Conservation (phyloP, 192 early-diverging fungal genomes). For the Coemansia sp. region DNA sequence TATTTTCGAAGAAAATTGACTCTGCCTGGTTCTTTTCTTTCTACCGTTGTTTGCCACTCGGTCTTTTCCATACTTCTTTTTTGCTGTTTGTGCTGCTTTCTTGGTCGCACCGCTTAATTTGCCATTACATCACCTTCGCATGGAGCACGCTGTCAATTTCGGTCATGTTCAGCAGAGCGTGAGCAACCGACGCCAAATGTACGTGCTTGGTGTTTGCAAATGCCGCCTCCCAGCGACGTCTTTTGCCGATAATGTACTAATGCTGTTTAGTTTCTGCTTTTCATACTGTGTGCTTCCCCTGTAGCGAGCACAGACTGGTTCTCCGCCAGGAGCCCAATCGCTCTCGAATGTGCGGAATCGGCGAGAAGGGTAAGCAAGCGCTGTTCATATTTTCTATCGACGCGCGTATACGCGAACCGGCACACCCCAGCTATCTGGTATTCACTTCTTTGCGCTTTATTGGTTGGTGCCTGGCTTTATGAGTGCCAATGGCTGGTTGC, state of each 20-base stretch:
- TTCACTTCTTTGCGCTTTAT: too few relatives aligned
- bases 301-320: conserved; percentile 60
- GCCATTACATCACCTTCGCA: conserved; percentile 12
- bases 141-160: conserved; percentile 45
- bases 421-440: too few relatives aligned
- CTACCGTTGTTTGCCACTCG: conserved; percentile 5
- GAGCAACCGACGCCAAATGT: conserved; percentile 54
- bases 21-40: conserved; percentile 25
- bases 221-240: neutral
- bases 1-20: neutral
- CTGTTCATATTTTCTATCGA: too few relatives aligned
- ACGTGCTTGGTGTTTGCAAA: conserved; percentile 16
- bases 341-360: conserved; percentile 89
- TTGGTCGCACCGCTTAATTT: neutral
- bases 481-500: neutral
- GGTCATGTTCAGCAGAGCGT: conserved; percentile 52
- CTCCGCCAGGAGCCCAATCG: conserved; percentile 87
- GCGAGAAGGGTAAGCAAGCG: conserved; percentile 77
- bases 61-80: conserved; percentile 6
- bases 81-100: conserved; percentile 14
- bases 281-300: neutral
- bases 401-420: too few relatives aligned
- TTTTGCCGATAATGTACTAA: neutral
- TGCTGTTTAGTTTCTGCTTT: neutral
- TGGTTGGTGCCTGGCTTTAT: too few relatives aligned